Evolutionary conservation across 768 basidiomycete genomes (phyloP).

Genomic region (Scleroderma bovista): DNA sequence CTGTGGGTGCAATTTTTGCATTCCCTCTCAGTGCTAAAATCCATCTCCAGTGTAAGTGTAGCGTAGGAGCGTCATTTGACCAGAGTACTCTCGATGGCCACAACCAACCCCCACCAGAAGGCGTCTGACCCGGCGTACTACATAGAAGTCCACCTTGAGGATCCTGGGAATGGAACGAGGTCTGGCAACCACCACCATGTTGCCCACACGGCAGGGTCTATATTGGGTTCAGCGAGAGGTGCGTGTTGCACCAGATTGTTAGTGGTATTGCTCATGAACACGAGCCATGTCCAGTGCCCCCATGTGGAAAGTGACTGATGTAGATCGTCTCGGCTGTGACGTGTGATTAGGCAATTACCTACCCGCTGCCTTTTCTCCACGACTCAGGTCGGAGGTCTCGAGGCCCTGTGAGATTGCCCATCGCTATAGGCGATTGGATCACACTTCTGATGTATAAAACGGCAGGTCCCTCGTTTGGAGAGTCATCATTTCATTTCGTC

Average conservation of each 20-base stretch:
- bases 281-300: constrained; percentile 11
- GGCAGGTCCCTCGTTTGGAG: constrained; percentile 21
- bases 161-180: constrained; percentile 27
- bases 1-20: no score
- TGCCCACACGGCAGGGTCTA: constrained; percentile 22
- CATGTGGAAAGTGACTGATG: constrained; percentile 9
- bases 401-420: constrained; percentile 18
- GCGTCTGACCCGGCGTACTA: constrained; percentile 13
- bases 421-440: constrained; percentile 16
- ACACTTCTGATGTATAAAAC: constrained; percentile 22
- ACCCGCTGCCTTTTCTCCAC: constrained; percentile 9
- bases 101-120: constrained; percentile 6
- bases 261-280: constrained; percentile 8
- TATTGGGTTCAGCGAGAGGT: constrained; percentile 20
- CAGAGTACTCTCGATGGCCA: background rate
- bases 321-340: constrained; percentile 20
- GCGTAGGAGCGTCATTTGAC: constrained; percentile 1
- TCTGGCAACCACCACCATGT: constrained; percentile 13
- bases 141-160: constrained; percentile 18
- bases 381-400: constrained; percentile 13
- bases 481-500: constrained; percentile 27
- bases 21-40: no score
- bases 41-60: constrained; percentile 10
- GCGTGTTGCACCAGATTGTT: constrained; percentile 12
- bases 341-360: constrained; percentile 16